A percentile compares a stretch with the other conserved stretches of the same genome.
These are phyloP conservation scores for Amanita rubescens DNA, from an alignment of 768 basidiomycete genomes.

Conservation along the genomic window DNA sequence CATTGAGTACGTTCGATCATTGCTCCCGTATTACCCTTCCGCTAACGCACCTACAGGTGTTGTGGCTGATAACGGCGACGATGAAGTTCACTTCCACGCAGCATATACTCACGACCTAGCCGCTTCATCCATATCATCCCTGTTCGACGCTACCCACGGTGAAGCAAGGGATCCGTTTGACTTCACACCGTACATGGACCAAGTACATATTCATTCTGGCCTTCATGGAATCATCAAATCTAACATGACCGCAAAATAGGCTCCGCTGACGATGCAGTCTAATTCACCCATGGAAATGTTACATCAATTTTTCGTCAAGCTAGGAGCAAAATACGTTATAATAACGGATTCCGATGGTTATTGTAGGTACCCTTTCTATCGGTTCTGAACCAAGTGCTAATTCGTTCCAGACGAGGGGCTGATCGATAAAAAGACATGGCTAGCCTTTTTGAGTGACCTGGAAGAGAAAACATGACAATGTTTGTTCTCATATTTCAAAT, in stretches of 20 bases:
- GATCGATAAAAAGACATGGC: constrained; percentile 93
- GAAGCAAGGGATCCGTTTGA: constrained; percentile 53
- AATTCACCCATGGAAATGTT: constrained; percentile 88
- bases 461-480: constrained; percentile 41
- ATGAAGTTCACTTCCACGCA: constrained; percentile 57
- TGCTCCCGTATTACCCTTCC: constrained; percentile 5
- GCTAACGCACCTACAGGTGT: constrained; percentile 39
- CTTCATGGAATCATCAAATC: neutral
- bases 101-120: constrained; percentile 33
- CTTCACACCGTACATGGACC: constrained; percentile 86
- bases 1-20: constrained; percentile 49
- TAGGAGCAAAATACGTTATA: constrained; percentile 87
- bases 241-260: constrained; percentile 33
- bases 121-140: constrained; percentile 55
- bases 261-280: constrained; percentile 77
- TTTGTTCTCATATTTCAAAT: neutral
- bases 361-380: constrained; percentile 41
- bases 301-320: constrained; percentile 90
- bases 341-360: constrained; percentile 76
- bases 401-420: constrained; percentile 66
- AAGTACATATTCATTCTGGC: constrained; percentile 36
- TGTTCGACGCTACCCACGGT: constrained; percentile 33
- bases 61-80: constrained; percentile 67
- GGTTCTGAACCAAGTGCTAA: no score
- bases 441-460: constrained; percentile 74